A percentile compares a stretch with the other conserved stretches of the same genome.
phyloP scores from a whole-genome alignment of 257 asterid species.

The Henckelia pumila region DNA sequence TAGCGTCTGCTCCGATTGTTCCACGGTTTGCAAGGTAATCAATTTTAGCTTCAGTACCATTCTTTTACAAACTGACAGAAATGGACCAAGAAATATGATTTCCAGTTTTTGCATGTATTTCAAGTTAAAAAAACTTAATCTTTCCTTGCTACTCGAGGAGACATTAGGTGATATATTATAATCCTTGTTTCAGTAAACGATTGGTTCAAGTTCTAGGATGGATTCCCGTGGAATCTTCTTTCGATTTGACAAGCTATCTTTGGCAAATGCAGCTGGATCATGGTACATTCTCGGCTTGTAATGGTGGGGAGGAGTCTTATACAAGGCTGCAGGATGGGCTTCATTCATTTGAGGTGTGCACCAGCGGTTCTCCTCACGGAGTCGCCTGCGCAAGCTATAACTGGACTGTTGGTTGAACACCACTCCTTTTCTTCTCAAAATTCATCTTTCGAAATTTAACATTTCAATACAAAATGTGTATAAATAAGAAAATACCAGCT shows the following conservation, averaged over 20 bases:
- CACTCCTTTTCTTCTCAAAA: conserved; percentile 21
- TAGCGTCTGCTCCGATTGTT: conserved; percentile 45
- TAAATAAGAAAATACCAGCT: not conserved
- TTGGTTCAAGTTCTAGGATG: too few relatives aligned
- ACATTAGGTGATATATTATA: too few relatives aligned
- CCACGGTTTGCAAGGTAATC: conserved; percentile 74
- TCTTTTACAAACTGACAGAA: conserved; percentile 2
- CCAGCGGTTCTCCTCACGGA: conserved; percentile 39
- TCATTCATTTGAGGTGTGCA: conserved; percentile 79
- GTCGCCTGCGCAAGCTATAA: conserved; percentile 60
- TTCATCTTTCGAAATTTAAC: conserved; percentile 13
- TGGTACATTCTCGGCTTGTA: conserved; percentile 50
- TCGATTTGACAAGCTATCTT: too few relatives aligned
- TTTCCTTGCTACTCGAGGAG: conserved; percentile 5
- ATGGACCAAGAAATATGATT: not conserved
- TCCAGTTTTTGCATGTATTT: not conserved
- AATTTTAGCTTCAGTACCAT: conserved; percentile 24
- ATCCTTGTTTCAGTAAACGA: too few relatives aligned
- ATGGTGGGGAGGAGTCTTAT: conserved; percentile 46
- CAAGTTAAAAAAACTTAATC: conserved; percentile 16
- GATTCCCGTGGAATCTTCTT: too few relatives aligned
- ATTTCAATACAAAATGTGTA: not conserved
- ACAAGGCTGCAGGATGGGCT: conserved; percentile 55
- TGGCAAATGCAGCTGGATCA: conserved; percentile 63
- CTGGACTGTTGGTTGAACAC: conserved; percentile 74